Evolutionary conservation across 2,329 filamentous ascomycete species (phyloP), one percentile per base, ranked within the genome.

Genomic region (Lasiodiplodia sp.): DNA sequence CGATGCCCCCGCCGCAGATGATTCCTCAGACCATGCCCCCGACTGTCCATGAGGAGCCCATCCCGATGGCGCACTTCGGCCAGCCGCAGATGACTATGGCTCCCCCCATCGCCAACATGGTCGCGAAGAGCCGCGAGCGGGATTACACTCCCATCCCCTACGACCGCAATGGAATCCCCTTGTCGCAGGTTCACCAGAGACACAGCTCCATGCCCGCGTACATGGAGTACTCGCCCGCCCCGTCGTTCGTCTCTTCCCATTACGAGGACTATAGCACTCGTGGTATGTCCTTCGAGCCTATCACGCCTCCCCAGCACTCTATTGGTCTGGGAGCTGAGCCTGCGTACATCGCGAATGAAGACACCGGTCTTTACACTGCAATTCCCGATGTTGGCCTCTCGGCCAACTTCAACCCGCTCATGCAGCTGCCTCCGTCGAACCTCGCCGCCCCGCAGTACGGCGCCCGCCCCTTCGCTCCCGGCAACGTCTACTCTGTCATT

Each of bases 181-280:
- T 97, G 72, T 87, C 89, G 51, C 92, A 94, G 77, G 86, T 91
- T 65, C 94, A 97, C 82, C 93, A 97, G 80, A 91, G 96, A 68
- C 95, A 98, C 82, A 92, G 94, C 70, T 99, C 96, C n/a, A 97
- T 99, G 94, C 96, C 96, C 62, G 92, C 94, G 23, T 99, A 97
- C 79, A 91, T 98, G 80, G 96, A 99, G 82, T 99, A 98, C 84
- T 99, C 96, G 18, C 96, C 96, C 66, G 96, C 96, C 0, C 96
- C 96, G 2, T 98, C 96, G 1, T 98, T 98, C 77, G 94, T 97
- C 65, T 98, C 96, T n/a, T 98, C 96, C 0, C 94, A 97, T 76
- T 97, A 95, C 76, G 96, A 98, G 78, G 95, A 98, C 79, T 99
- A 97, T 85, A 97, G 93, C 87, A 95, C 94, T 79, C 92, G 96